Percentiles rank a stretch among this genome's conserved stretches.
Conservation (phyloP, 2,329 filamentous ascomycete genomes). For the Aspergillus latus region DNA sequence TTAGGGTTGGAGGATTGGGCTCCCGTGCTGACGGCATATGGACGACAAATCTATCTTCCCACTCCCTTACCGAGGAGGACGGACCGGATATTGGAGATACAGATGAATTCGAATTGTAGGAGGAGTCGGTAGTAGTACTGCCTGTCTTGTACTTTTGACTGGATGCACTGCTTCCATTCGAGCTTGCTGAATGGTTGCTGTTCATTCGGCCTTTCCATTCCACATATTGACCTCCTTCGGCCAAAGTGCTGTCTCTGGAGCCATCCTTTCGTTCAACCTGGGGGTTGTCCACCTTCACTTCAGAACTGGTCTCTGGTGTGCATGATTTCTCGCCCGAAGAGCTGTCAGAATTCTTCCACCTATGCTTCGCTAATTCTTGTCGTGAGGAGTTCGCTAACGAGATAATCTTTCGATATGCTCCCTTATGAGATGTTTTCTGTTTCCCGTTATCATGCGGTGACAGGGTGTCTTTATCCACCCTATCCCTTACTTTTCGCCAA, state of each 20-base stretch:
- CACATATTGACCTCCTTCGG: constrained; percentile 12
- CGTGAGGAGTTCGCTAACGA: constrained; percentile 24
- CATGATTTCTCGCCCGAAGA: constrained; percentile 9
- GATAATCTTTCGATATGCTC: constrained; percentile 24
- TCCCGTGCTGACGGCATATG: constrained; percentile 46
- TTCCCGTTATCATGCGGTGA: constrained; percentile 22
- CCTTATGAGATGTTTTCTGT: constrained; percentile 21
- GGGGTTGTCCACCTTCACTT: constrained; percentile 41
- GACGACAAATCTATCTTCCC: constrained; percentile 45
- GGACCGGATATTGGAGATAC: constrained; percentile 34
- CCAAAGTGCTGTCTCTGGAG: constrained; percentile 21
- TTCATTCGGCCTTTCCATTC: constrained; percentile 35
- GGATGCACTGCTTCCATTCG: constrained; percentile 28
- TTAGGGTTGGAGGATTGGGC: constrained; percentile 43
- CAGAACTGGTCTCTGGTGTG: constrained; percentile 34
- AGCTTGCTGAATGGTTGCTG: constrained; percentile 38
- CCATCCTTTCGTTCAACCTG: constrained; percentile 26
- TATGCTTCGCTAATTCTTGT: constrained; percentile 22
- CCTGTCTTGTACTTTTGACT: constrained; percentile 22
- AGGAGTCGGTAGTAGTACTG: constrained; percentile 25
- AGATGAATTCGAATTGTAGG: constrained; percentile 28
- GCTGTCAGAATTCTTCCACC: constrained; percentile 17
- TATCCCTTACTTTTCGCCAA: constrained; percentile 30
- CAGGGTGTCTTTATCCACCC: constrained; percentile 27
- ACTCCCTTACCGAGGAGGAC: constrained; percentile 33